phyloP scores from a whole-genome alignment of 371 early-diverging fungal genomes.

The Mucor sp. region DNA sequence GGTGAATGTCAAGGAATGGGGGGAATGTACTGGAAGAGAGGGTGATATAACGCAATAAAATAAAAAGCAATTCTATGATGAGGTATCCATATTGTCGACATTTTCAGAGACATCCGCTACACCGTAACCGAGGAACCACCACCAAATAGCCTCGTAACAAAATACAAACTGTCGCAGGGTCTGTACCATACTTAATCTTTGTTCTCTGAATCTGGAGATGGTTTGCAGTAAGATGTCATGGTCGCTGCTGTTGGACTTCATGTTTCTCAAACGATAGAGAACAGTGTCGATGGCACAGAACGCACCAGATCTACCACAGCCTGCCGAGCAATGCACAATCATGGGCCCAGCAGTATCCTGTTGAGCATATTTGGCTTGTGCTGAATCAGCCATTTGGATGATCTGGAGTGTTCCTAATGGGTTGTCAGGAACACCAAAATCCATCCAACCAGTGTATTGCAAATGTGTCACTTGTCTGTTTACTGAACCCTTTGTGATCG shows the following conservation, averaged over 20 bases:
- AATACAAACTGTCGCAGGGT: constrained; percentile 87
- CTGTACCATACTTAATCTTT: constrained; percentile 88
- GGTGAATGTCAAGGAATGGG: not conserved
- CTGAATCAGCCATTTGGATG: constrained; percentile 60
- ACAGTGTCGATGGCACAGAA: constrained; percentile 86
- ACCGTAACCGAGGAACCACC: constrained; percentile 50
- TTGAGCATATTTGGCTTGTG: constrained; percentile 29
- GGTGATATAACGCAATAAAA: not conserved
- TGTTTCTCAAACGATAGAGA: constrained; percentile 30
- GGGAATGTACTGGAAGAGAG: not conserved
- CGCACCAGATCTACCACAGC: constrained; percentile 96
- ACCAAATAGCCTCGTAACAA: constrained; percentile 86
- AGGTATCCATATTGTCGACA: constrained; percentile 17
- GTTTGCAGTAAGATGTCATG: constrained; percentile 64
- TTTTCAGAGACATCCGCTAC: not conserved
- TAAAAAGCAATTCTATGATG: constrained; percentile 9
- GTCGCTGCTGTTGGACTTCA: constrained; percentile 4
- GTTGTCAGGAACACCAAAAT: constrained; percentile 78
- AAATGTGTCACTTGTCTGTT: constrained; percentile 63
- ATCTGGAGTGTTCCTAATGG: constrained; percentile 62
- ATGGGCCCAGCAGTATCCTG: constrained; percentile 58
- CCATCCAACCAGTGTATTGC: constrained; percentile 92
- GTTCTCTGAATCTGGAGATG: constrained; percentile 74
- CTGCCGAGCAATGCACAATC: constrained; percentile 97
- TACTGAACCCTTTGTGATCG: constrained; percentile 7